These are phyloP conservation scores for Mucor irregularis DNA, from an alignment of 371 early-diverging fungal genomes.

Conservation along the genomic window DNA sequence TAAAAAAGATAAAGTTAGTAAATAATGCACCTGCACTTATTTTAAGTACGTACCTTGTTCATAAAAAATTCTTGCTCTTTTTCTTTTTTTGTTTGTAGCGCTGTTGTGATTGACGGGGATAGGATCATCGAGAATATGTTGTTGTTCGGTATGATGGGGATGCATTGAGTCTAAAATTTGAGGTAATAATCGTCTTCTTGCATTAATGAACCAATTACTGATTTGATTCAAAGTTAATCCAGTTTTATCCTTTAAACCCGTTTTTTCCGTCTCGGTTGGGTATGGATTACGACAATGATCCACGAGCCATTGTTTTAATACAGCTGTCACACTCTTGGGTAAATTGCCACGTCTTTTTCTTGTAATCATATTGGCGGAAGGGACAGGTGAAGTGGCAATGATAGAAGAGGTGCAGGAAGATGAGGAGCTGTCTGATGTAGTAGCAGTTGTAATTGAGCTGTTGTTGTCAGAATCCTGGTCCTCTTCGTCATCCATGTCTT, in stretches of 20 bases:
- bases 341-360: constrained; percentile 48
- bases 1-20: not conserved
- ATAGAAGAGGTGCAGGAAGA: not conserved
- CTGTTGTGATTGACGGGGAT: not conserved
- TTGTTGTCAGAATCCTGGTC: not conserved
- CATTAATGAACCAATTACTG: constrained; percentile 87
- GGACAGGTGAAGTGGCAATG: not conserved
- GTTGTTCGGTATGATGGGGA: not conserved
- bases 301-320: constrained; percentile 67
- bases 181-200: constrained; percentile 58
- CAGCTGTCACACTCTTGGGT: constrained; percentile 54
- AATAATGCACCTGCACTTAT: not conserved
- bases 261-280: constrained; percentile 72
- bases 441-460: not conserved
- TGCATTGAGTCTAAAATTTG: constrained; percentile 16
- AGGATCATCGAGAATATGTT: not conserved
- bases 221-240: constrained; percentile 68
- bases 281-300: constrained; percentile 72
- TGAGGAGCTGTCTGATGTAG: not conserved
- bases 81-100: not conserved
- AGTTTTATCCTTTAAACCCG: constrained; percentile 50
- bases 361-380: constrained; percentile 4
- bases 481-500: constrained; percentile 2
- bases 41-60: not conserved
- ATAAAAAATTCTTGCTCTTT: not conserved